Evolutionary conservation across 495 filamentous ascomycete genomes (phyloP).

Genomic region (Tuber microsphaerosporum): DNA sequence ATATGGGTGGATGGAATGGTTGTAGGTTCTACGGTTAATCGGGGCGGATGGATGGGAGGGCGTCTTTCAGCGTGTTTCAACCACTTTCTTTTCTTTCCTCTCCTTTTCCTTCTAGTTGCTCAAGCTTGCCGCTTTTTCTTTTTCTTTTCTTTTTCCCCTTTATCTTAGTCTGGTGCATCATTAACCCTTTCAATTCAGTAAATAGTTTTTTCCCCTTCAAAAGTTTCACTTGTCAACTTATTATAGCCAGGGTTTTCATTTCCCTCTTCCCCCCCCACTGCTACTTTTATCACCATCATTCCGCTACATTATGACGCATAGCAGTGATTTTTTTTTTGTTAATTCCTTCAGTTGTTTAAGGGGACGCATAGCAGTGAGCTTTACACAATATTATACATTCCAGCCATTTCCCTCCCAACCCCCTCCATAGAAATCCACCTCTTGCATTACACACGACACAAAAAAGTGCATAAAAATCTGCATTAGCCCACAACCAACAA

Average conservation of each 20-base stretch:
- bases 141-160: background rate
- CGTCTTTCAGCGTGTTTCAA: background rate
- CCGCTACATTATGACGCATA: background rate
- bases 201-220: constrained; percentile 6
- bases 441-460: no score
- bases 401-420: background rate
- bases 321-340: no score
- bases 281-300: background rate
- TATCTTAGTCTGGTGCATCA: background rate
- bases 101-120: background rate
- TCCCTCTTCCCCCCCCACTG: background rate
- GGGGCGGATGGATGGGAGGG: background rate
- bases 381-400: background rate
- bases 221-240: constrained; percentile 7
- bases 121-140: background rate
- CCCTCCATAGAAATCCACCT: background rate
- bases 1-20: background rate
- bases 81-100: background rate
- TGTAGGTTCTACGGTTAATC: background rate
- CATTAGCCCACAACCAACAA: background rate
- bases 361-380: background rate
- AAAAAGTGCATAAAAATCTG: background rate
- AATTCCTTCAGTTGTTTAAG: no score
- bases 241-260: background rate
- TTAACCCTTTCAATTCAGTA: background rate